Conservation (phyloP, 345 rosid genomes). For the Salix udensis region DNA sequence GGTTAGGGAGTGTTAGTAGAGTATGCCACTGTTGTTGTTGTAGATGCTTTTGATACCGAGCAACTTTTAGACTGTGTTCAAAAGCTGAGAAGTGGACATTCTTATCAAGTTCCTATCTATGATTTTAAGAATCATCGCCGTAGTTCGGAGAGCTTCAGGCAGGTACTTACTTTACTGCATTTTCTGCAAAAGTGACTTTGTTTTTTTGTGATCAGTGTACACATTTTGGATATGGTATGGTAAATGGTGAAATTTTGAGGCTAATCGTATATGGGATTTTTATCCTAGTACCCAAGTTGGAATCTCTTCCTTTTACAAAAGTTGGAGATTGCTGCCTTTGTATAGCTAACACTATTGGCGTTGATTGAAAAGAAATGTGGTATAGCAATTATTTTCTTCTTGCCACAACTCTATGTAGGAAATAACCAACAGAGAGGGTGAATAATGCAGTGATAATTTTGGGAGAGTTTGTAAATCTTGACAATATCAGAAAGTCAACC, state of each 20-base stretch:
- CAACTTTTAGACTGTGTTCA: constrained; percentile 84
- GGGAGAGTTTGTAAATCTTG: neutral
- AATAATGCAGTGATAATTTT: neutral
- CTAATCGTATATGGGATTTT: neutral
- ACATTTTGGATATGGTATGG: neutral
- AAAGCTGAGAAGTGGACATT: constrained; percentile 67
- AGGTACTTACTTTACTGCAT: constrained; percentile 38
- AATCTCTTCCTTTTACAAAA: neutral
- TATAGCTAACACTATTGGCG: neutral
- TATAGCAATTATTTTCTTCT: neutral
- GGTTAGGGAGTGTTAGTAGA: neutral
- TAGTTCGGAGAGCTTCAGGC: constrained; percentile 76
- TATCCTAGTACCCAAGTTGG: neutral
- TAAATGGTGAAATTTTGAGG: neutral
- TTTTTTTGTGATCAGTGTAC: neutral
- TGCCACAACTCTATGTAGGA: neutral
- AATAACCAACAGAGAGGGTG: neutral
- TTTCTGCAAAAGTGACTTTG: neutral
- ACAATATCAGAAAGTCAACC: neutral
- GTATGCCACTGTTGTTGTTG: neutral
- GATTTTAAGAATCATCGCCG: constrained; percentile 89
- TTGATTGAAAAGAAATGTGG: neutral
- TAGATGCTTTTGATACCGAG: constrained; percentile 97
- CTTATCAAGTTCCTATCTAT: constrained; percentile 86
- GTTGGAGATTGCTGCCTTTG: neutral